Evolutionary conservation across 108 stramenopile genomes (phyloP).

Genomic region (Discostella pseudostelligera): DNA sequence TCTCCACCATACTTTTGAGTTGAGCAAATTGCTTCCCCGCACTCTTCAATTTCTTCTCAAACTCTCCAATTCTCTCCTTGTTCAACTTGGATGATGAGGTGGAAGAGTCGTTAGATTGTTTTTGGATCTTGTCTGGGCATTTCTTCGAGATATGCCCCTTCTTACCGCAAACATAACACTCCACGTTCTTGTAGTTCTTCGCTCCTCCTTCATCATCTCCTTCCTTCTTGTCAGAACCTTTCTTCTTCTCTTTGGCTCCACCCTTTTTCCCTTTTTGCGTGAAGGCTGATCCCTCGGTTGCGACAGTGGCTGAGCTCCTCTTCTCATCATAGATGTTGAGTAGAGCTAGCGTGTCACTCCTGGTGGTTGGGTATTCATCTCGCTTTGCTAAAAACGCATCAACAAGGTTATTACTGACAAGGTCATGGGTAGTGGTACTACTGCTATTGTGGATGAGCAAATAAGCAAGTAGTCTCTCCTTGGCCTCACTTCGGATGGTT

Average conservation of each 20-base stretch:
- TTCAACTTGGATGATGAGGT: conserved; percentile 10
- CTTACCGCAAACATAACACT: conserved; percentile 13
- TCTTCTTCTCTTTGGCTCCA: neutral
- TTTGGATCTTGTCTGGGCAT: conserved; percentile 1
- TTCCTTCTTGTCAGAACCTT: conserved; percentile 2
- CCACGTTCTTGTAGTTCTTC: conserved; percentile 3
- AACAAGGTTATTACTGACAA: neutral
- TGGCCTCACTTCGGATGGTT: neutral
- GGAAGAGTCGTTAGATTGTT: neutral
- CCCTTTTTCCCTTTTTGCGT: conserved; percentile 20
- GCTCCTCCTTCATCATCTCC: neutral
- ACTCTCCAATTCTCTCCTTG: neutral
- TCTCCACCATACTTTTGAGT: neutral
- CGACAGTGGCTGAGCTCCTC: neutral
- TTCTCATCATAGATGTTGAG: conserved; percentile 8
- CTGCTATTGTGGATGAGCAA: neutral
- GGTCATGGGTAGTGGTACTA: neutral
- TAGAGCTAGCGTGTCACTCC: neutral
- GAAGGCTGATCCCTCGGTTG: conserved; percentile 14
- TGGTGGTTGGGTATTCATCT: neutral
- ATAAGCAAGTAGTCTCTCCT: conserved; percentile 10
- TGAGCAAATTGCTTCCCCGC: conserved; percentile 3
- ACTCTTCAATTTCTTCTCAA: conserved; percentile 10
- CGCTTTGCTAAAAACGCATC: neutral
- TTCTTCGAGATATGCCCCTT: neutral